Conservation (phyloP, 805 yeast genomes). For the Kazachstania psychrophila region DNA sequence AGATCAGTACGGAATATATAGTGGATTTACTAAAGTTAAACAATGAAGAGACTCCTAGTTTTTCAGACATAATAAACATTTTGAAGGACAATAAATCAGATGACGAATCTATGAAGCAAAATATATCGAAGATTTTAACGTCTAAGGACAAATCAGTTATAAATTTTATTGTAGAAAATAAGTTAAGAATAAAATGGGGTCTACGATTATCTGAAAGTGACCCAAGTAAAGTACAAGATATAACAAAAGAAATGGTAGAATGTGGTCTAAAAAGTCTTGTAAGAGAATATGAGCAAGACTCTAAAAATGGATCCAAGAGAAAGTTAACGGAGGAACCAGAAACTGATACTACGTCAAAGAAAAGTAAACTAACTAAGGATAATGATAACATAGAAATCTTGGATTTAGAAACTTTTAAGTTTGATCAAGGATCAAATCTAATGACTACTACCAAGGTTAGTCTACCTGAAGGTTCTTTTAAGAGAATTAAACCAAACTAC, state of each 20-base stretch:
- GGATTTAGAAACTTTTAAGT: constrained; percentile 53
- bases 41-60: constrained; percentile 22
- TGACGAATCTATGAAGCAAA: constrained; percentile 42
- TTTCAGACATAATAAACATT: constrained; percentile 30
- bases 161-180: constrained; percentile 40
- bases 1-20: constrained; percentile 45
- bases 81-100: constrained; percentile 30
- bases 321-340: constrained; percentile 1
- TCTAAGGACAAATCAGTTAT: constrained; percentile 44
- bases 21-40: constrained; percentile 46
- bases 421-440: constrained; percentile 66
- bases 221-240: constrained; percentile 29
- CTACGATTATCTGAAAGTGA: constrained; percentile 35
- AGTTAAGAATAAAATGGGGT: constrained; percentile 47
- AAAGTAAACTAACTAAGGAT: constrained; percentile 9
- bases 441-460: constrained; percentile 58
- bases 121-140: constrained; percentile 45
- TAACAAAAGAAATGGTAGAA: constrained; percentile 38
- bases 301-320: constrained; percentile 5
- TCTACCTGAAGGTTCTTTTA: constrained; percentile 78
- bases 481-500: constrained; percentile 59
- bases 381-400: constrained; percentile 29
- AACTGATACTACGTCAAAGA: constrained; percentile 3
- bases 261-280: constrained; percentile 36
- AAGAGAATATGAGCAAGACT: constrained; percentile 32